Conservation (phyloP, 2,329 filamentous ascomycete species). For the Clonostachys chloroleuca region DNA sequence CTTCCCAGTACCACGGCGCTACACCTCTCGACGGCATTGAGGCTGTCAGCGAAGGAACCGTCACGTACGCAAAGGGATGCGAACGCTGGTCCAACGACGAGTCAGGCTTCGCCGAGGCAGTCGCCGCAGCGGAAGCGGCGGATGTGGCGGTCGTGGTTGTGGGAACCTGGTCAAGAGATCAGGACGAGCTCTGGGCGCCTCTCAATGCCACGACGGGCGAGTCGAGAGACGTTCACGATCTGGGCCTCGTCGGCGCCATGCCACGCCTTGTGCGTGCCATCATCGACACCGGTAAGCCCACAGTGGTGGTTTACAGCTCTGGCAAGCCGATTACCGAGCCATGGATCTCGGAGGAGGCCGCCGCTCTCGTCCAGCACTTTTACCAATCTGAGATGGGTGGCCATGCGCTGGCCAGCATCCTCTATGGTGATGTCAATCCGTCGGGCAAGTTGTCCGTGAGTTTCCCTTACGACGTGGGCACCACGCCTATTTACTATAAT, state of each 20-base stretch:
- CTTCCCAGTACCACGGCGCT: constrained; percentile 51
- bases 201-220: constrained; percentile 73
- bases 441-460: constrained; percentile 63
- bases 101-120: constrained; percentile 61
- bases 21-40: constrained; percentile 68
- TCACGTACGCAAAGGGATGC: constrained; percentile 66
- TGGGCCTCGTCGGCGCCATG: constrained; percentile 69
- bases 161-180: constrained; percentile 72
- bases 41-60: constrained; percentile 50
- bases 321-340: constrained; percentile 71
- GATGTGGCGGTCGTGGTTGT: constrained; percentile 72
- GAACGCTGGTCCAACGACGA: constrained; percentile 70
- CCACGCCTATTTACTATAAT: constrained; percentile 67
- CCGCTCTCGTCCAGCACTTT: constrained; percentile 69
- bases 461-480: constrained; percentile 64
- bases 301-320: constrained; percentile 62
- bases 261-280: constrained; percentile 61
- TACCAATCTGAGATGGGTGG: constrained; percentile 69
- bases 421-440: constrained; percentile 62
- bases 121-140: constrained; percentile 59
- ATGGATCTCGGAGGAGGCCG: constrained; percentile 63
- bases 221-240: constrained; percentile 60
- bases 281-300: constrained; percentile 62
- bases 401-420: constrained; percentile 59
- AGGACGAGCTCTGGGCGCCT: constrained; percentile 64